phyloP scores from a whole-genome alignment of 2,329 filamentous ascomycete genomes.

The Pseudogymnoascus verrucosus region DNA sequence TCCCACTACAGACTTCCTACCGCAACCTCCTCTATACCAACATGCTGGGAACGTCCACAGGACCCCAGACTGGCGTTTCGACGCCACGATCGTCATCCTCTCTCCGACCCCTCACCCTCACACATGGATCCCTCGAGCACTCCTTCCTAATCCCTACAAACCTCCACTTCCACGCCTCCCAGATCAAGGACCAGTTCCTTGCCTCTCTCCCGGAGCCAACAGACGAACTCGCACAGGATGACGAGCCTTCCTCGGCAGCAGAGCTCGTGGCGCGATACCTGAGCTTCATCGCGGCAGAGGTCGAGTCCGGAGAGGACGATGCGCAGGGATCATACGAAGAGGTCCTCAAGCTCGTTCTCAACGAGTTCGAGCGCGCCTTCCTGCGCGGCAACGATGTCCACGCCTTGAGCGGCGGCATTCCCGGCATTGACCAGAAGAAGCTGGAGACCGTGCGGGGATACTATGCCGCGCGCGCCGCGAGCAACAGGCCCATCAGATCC shows the following conservation, averaged over 20 bases:
- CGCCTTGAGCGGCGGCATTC: conserved; percentile 73
- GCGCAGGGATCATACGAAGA: conserved; percentile 82
- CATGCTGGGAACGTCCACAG: conserved; percentile 82
- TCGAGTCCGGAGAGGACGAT: conserved; percentile 88
- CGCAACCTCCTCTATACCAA: conserved; percentile 26
- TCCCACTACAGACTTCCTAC: background rate
- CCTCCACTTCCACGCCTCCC: conserved; percentile 91
- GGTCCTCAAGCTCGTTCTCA: conserved; percentile 83
- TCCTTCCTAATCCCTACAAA: conserved; percentile 92
- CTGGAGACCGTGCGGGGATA: conserved; percentile 82
- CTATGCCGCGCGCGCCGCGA: conserved; percentile 78
- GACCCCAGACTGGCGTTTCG: conserved; percentile 90
- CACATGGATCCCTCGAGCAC: conserved; percentile 91
- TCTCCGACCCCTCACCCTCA: conserved; percentile 80
- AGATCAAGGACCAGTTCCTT: conserved; percentile 86
- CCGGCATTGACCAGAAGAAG: conserved; percentile 91
- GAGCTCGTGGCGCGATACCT: conserved; percentile 93
- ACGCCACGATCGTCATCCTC: conserved; percentile 92
- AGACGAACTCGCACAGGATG: conserved; percentile 94
- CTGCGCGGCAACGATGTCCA: conserved; percentile 95
- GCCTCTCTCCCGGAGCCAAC: conserved; percentile 81
- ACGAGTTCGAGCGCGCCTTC: conserved; percentile 94
- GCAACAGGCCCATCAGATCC: conserved; percentile 77
- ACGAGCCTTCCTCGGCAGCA: conserved; percentile 92
- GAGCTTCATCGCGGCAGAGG: conserved; percentile 78